Base-by-base conservation (phyloP, 768 basidiomycete genomes). In the Agrocybe praecox region DNA sequence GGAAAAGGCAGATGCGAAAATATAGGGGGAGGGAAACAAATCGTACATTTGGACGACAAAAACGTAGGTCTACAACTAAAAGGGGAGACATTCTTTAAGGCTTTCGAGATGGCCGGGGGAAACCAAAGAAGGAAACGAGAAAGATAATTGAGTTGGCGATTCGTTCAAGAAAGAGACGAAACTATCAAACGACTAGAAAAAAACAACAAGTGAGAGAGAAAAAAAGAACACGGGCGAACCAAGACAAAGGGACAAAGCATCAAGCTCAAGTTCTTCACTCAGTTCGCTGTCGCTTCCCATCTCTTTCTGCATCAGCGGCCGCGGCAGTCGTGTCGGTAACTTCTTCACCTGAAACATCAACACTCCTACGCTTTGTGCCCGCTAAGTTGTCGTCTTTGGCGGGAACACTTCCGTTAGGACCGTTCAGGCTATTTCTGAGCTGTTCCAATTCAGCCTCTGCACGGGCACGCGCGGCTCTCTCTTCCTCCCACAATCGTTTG, bases 401-500 rank as follows among this genome's bases (percentile, higher is more conserved):
- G 12, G 49, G 11, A 22, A 18, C 46, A 32, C 32, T 19, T 14
- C 32, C 36, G 18, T 49, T 49, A 19, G 64, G 59, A n/a, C 61
- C 65, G 26, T 67, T 66, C 49, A 66, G 36, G 12, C 36, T 66
- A 19, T 76, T 80, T 19, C 81, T 75, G 17, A 89, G 66, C 32
- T 77, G 73, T 48, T 86, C 83, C 14, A 91, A 72, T 67, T 92
- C 90, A n/a, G 72, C 73, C 71, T 91, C 88, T 0, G 81, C 75
- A 33, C 87, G 73, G 69, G 82, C 76, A 29, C 88, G 77, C 2
- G 74, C 77, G 52, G 75, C 74, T 18, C 88, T 80, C 68, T 93
- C 92, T 62, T 90, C 88, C 51, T 92, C 91, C 87, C 90, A 92
- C 67, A 87, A 62, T n/a, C 88, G 76, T 66, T 89, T 85, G 69